These are phyloP conservation scores for Tricholoma bakamatsutake DNA, from an alignment of 768 basidiomycete genomes.

Conservation along the genomic window DNA sequence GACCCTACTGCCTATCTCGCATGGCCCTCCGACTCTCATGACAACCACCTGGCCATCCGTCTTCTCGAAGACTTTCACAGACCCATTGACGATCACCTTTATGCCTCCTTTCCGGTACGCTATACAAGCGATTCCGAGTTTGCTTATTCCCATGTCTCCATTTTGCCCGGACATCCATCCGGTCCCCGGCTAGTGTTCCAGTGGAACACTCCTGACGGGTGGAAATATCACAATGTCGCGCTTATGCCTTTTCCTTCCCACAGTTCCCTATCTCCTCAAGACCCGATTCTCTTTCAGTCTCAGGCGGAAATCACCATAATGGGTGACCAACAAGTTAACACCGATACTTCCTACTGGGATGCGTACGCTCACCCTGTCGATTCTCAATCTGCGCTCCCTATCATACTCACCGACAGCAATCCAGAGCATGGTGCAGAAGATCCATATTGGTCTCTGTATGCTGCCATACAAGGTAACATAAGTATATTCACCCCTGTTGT, in stretches of 20 bases:
- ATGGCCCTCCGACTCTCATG: conserved; percentile 49
- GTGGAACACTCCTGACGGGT: conserved; percentile 47
- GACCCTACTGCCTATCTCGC: conserved; percentile 53
- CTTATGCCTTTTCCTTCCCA: conserved; percentile 66
- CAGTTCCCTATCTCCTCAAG: conserved; percentile 24
- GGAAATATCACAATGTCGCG: conserved; percentile 68
- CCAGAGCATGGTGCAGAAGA: conserved; percentile 37
- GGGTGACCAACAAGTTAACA: conserved; percentile 29
- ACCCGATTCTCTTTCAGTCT: conserved; percentile 20
- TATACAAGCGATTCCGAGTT: conserved; percentile 45
- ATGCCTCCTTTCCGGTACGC: conserved; percentile 16
- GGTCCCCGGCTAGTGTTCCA: conserved; percentile 61
- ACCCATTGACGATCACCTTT: conserved; percentile 35
- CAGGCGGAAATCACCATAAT: conserved; percentile 20
- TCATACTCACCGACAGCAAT: conserved; percentile 13
- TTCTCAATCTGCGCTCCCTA: conserved; percentile 14
- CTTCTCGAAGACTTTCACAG: conserved; percentile 37
- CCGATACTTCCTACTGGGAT: conserved; percentile 66
- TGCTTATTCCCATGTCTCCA: conserved; percentile 50
- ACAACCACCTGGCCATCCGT: conserved; percentile 21
- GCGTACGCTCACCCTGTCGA: conserved; percentile 44
- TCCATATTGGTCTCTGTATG: conserved; percentile 75
- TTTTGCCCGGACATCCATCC: conserved; percentile 27
- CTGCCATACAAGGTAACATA: conserved; percentile 56
- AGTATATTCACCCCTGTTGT: background rate